phyloP scores from a whole-genome alignment of 257 asterid genomes.

The Mentha longifolia region DNA sequence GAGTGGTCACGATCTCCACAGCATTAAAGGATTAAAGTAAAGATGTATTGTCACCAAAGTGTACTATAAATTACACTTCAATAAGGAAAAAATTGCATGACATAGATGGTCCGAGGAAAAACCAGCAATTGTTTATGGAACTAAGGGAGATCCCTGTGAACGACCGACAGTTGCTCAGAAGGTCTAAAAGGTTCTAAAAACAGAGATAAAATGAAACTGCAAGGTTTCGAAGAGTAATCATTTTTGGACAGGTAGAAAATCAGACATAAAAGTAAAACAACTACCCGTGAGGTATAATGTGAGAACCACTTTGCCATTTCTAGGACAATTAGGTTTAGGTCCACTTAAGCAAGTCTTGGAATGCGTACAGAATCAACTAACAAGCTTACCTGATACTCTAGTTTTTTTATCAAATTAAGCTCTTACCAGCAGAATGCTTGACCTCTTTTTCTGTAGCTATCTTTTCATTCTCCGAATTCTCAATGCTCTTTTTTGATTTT shows the following conservation, averaged over 20 bases:
- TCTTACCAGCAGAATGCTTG: slow-evolving; percentile 55
- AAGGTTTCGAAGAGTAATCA: too few relatives aligned
- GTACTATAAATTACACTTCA: too few relatives aligned
- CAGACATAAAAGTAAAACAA: not conserved
- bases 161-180: not conserved
- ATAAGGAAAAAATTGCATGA: too few relatives aligned
- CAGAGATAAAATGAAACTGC: not conserved
- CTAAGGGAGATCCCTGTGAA: not conserved
- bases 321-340: not conserved
- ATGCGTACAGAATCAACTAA: not conserved
- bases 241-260: too few relatives aligned
- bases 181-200: slow-evolving; percentile 18
- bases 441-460: slow-evolving; percentile 39
- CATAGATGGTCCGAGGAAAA: not conserved
- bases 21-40: too few relatives aligned
- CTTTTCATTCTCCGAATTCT: slow-evolving; percentile 47
- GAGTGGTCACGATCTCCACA: not conserved
- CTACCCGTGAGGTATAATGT: slow-evolving; percentile 1
- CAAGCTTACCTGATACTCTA: not conserved
- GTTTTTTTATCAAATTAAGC: slow-evolving; percentile 23
- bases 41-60: too few relatives aligned
- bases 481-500: slow-evolving; percentile 56
- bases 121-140: not conserved
- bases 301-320: slow-evolving; percentile 3
- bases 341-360: slow-evolving; percentile 15